A percentile compares a stretch with the other conserved stretches of the same genome.
Conservation (phyloP, 2,329 filamentous ascomycete species). For the Coniochaeta sp. region DNA sequence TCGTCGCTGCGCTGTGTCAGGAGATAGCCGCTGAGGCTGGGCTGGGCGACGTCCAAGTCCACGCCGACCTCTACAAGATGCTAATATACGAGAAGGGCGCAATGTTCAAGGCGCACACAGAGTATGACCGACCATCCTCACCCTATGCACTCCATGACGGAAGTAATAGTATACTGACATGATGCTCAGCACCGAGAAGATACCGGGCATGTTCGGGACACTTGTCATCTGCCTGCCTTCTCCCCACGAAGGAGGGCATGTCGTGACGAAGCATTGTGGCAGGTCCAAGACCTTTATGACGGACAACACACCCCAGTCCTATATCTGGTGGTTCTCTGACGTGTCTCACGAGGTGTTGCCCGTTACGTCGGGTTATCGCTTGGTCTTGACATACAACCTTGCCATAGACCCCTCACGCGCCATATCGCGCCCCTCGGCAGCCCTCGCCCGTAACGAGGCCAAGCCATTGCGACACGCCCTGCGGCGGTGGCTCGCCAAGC, state of each 20-base stretch:
- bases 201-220: conserved; percentile 40
- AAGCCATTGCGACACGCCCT: conserved; percentile 14
- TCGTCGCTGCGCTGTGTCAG: conserved; percentile 15
- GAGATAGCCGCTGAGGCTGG: conserved; percentile 22
- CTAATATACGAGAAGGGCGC: conserved; percentile 41
- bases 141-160: not conserved
- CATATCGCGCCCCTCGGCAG: conserved; percentile 12
- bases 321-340: conserved; percentile 39
- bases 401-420: not conserved
- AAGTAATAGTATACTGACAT: not conserved
- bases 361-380: conserved; percentile 37
- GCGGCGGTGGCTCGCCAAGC: conserved; percentile 16
- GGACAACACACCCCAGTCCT: conserved; percentile 9
- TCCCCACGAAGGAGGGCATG: conserved; percentile 35
- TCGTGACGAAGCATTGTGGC: conserved; percentile 30
- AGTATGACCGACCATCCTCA: conserved; percentile 17
- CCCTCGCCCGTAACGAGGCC: conserved; percentile 3
- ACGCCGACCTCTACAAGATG: conserved; percentile 36
- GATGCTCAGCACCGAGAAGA: conserved; percentile 31
- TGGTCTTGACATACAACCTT: conserved; percentile 47
- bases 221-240: conserved; percentile 42
- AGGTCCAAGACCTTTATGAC: conserved; percentile 21
- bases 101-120: conserved; percentile 38
- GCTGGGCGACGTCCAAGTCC: conserved; percentile 17
- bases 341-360: conserved; percentile 43